These are phyloP conservation scores for Phaffia rhodozyma DNA, from an alignment of 1,284 basidiomycete species.

Conservation along the genomic window DNA sequence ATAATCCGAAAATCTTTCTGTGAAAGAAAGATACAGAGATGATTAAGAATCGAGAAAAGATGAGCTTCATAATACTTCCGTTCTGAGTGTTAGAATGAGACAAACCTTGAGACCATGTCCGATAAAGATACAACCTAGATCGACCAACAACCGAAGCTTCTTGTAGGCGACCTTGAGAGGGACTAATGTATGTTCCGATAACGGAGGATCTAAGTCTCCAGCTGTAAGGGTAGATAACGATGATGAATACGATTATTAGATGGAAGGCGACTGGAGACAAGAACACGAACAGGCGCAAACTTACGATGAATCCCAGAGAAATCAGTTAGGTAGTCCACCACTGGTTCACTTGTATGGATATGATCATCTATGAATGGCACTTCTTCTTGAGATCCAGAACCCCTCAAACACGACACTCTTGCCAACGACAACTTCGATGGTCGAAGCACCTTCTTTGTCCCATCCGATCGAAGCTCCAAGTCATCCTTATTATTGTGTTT, in stretches of 20 bases:
- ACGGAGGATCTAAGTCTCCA: constrained; percentile 78
- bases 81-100: neutral
- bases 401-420: constrained; percentile 85
- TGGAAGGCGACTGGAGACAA: neutral
- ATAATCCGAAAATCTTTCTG: constrained; percentile 99
- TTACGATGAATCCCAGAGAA: constrained; percentile 87
- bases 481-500: constrained; percentile 54
- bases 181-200: constrained; percentile 78
- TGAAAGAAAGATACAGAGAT: too few relatives aligned
- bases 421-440: constrained; percentile 86
- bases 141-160: constrained; percentile 87
- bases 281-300: constrained; percentile 26
- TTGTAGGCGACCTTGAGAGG: constrained; percentile 95
- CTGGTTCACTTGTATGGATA: constrained; percentile 85
- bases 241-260: neutral
- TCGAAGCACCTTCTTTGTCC: constrained; percentile 80
- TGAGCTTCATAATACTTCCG: neutral
- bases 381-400: constrained; percentile 63
- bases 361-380: constrained; percentile 96
- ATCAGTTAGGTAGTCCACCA: constrained; percentile 94
- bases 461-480: constrained; percentile 85
- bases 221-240: constrained; percentile 38
- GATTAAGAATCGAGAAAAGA: too few relatives aligned
- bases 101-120: constrained; percentile 66
- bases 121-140: constrained; percentile 90